Conservation (phyloP, 306 rosid genomes). For the Gillenia trifoliata region DNA sequence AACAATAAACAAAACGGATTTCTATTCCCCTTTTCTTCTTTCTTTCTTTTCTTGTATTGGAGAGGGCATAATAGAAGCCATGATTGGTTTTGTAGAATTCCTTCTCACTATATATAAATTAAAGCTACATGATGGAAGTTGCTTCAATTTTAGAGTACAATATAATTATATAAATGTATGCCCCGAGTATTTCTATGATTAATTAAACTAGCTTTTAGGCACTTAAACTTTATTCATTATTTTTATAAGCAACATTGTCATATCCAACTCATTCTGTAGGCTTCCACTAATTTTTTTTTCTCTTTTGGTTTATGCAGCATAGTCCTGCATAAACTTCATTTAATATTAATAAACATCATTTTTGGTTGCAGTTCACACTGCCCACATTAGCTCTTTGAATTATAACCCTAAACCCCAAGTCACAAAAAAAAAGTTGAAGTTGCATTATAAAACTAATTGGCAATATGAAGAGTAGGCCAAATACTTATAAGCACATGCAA, state of each 20-base stretch:
- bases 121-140: constrained; percentile 19
- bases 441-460: no score
- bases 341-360: not conserved
- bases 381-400: not conserved
- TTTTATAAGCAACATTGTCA: constrained; percentile 1
- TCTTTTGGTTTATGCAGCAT: not conserved
- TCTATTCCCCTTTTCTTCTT: not conserved
- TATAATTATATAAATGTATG: not conserved
- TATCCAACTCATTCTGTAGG: not conserved
- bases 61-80: constrained; percentile 3
- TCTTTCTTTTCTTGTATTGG: not conserved
- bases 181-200: not conserved
- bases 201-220: not conserved
- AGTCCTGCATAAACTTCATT: not conserved
- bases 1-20: not conserved
- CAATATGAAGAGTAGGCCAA: no score
- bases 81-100: constrained; percentile 10
- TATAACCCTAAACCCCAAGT: not conserved
- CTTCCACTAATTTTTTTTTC: not conserved
- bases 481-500: no score
- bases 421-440: no score
- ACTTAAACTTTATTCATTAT: not conserved
- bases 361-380: constrained; percentile 15
- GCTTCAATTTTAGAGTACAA: not conserved
- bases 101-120: not conserved